Evolutionary conservation across 345 rosid genomes (phyloP).

Genomic region (Triadica sebifera): DNA sequence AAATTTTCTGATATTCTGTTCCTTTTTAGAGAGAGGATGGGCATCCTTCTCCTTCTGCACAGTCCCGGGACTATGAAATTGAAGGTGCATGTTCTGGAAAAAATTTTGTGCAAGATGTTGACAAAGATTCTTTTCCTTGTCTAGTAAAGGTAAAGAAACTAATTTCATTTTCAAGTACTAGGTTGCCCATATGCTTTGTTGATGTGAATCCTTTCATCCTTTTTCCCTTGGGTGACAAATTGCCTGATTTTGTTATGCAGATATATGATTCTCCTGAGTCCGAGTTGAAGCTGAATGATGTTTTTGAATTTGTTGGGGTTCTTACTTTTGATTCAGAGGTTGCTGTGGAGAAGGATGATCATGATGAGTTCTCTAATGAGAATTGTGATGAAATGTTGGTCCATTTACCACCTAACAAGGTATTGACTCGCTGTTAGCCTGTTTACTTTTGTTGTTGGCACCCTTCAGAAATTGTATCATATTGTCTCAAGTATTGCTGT

Average conservation of each 20-base stretch:
- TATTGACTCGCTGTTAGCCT: constrained; percentile 11
- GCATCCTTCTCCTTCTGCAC: constrained; percentile 43
- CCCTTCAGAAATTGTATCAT: not conserved
- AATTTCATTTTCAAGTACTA: constrained; percentile 1
- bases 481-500: not conserved
- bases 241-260: constrained; percentile 34
- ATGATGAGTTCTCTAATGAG: constrained; percentile 45
- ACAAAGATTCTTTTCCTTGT: constrained; percentile 51
- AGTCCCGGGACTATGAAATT: constrained; percentile 24
- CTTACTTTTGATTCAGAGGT: constrained; percentile 53
- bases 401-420: constrained; percentile 61
- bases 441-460: constrained; percentile 46
- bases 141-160: constrained; percentile 58
- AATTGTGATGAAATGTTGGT: constrained; percentile 47
- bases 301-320: constrained; percentile 84
- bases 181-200: not conserved
- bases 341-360: constrained; percentile 34
- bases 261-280: constrained; percentile 78
- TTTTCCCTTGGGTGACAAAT: constrained; percentile 10
- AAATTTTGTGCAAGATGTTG: constrained; percentile 21
- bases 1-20: constrained; percentile 6
- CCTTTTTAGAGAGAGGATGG: constrained; percentile 57
- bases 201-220: not conserved
- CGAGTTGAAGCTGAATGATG: constrained; percentile 81
- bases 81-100: constrained; percentile 30